phyloP scores from a whole-genome alignment of 768 basidiomycete genomes.

The Boletellus ananiceps region DNA sequence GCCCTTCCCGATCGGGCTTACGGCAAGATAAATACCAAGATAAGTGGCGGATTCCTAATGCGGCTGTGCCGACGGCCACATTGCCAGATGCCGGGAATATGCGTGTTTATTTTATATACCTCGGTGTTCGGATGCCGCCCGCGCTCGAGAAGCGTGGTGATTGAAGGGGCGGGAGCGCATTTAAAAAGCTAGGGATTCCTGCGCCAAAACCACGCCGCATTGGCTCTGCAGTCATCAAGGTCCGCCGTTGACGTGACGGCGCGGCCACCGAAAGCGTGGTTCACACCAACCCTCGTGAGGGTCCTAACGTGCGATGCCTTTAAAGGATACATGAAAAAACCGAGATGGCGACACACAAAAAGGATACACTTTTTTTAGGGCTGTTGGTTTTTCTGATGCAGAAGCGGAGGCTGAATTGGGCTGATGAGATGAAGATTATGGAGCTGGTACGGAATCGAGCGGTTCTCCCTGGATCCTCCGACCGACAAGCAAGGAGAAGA shows the following conservation, averaged over 20 bases:
- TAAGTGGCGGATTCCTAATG: conserved; percentile 2
- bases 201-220: too few species aligned
- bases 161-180: too few species aligned
- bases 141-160: too few species aligned
- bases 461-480: conserved; percentile 2
- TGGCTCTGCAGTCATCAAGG: too few species aligned
- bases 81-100: too few species aligned
- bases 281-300: conserved; percentile 11
- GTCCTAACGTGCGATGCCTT: conserved; percentile 5
- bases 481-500: not conserved
- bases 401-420: conserved; percentile 1
- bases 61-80: conserved; percentile 11
- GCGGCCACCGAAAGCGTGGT: conserved; percentile 3
- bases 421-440: not conserved
- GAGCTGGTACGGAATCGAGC: conserved; percentile 2
- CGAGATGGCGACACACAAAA: not conserved
- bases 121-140: conserved; percentile 6
- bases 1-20: conserved; percentile 10
- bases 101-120: not conserved
- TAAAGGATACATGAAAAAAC: conserved; percentile 23
- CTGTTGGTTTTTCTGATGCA: conserved; percentile 1
- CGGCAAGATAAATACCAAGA: conserved; percentile 17
- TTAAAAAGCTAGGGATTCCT: too few species aligned
- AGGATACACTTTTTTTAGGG: conserved; percentile 10
- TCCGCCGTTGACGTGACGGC: conserved; percentile 6